Evolutionary conservation across 2,329 filamentous ascomycete genomes (phyloP).

Genomic region (Westerdykella sp.): DNA sequence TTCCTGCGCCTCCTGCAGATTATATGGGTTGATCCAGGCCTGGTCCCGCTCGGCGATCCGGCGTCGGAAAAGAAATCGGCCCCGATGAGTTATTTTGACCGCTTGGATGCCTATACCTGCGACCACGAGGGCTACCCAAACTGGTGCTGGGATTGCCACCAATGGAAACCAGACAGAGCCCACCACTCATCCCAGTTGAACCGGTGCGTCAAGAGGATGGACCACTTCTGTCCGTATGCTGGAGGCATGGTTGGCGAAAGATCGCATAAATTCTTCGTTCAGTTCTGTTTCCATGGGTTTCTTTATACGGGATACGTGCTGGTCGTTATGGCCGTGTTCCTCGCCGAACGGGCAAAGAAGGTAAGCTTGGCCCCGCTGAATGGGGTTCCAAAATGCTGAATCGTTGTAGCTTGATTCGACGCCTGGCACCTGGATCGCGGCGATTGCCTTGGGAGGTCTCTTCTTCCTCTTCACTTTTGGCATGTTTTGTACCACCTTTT

Average conservation of each 20-base stretch:
- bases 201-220: conserved; percentile 82
- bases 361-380: conserved; percentile 26
- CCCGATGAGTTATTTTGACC: conserved; percentile 56
- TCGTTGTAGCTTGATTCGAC: conserved; percentile 13
- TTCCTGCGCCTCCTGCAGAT: conserved; percentile 67
- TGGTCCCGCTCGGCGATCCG: conserved; percentile 56
- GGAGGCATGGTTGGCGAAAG: conserved; percentile 85
- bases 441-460: conserved; percentile 60
- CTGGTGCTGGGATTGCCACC: conserved; percentile 78
- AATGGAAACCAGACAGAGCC: conserved; percentile 81
- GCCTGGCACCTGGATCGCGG: conserved; percentile 52
- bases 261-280: conserved; percentile 84
- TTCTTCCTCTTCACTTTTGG: conserved; percentile 75
- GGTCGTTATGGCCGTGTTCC: conserved; percentile 57
- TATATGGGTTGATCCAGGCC: conserved; percentile 65
- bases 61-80: conserved; percentile 24
- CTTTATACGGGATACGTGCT: conserved; percentile 62
- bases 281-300: conserved; percentile 71
- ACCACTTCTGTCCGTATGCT: conserved; percentile 95
- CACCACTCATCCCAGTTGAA: conserved; percentile 81
- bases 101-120: conserved; percentile 76
- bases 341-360: conserved; percentile 49
- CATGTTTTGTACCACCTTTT: conserved; percentile 68
- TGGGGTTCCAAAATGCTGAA: background rate
- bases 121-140: conserved; percentile 71